Conservation (phyloP, 192 early-diverging fungal genomes). For the Linnemannia hyalina region DNA sequence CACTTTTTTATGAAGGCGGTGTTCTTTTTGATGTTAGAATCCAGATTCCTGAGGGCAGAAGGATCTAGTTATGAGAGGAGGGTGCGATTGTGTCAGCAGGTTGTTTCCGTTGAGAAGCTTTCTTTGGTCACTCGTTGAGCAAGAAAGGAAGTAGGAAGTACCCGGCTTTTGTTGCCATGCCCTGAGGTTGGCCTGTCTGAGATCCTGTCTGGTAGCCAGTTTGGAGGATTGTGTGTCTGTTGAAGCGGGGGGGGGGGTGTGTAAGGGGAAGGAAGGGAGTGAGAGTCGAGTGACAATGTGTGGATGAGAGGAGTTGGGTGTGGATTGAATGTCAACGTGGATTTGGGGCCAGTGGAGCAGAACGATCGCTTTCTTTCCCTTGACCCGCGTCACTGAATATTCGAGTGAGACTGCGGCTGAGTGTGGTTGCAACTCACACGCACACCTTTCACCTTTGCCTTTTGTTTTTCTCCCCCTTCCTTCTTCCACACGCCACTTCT, state of each 20-base stretch:
- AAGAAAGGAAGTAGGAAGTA: not conserved
- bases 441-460: not conserved
- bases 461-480: too few relatives aligned
- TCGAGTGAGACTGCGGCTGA: too few relatives aligned
- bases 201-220: constrained; percentile 48
- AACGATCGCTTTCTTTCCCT: not conserved
- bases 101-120: not conserved
- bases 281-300: too few relatives aligned
- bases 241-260: not conserved
- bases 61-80: constrained; percentile 40
- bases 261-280: not conserved
- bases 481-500: too few relatives aligned
- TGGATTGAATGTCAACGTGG: too few relatives aligned
- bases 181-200: constrained; percentile 46
- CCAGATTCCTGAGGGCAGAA: constrained; percentile 73
- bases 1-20: constrained; percentile 95
- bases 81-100: not conserved
- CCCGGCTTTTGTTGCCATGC: constrained; percentile 53
- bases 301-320: too few relatives aligned
- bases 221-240: constrained; percentile 14
- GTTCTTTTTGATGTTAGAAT: constrained; percentile 98
- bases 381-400: not conserved
- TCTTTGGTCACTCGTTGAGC: not conserved
- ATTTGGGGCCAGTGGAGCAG: too few relatives aligned
- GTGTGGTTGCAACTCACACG: not conserved